Percentiles rank a stretch among this genome's conserved stretches.
Conservation (phyloP, 257 asterid genomes). For the Oldenlandia corymbosa region DNA sequence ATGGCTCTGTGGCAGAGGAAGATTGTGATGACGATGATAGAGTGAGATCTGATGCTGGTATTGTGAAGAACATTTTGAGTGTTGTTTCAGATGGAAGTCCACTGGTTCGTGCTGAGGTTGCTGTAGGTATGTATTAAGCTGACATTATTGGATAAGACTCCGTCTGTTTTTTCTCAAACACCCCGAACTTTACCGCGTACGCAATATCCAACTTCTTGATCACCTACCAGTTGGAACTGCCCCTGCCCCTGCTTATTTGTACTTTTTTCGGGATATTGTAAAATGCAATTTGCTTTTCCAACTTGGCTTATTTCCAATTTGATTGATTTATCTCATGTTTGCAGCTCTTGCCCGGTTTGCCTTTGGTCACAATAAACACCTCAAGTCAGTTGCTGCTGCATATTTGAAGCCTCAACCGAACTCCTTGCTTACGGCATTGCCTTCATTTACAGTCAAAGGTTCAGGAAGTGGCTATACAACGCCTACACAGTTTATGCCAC, state of each 20-base stretch:
- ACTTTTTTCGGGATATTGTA: background rate
- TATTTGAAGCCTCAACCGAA: conserved; percentile 74
- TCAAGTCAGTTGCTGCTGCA: conserved; percentile 89
- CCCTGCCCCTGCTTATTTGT: background rate
- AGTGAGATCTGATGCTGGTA: conserved; percentile 65
- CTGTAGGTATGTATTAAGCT: conserved; percentile 66
- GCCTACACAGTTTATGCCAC: conserved; percentile 67
- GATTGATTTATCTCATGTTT: conserved; percentile 10
- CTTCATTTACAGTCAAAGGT: conserved; percentile 64
- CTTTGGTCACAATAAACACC: conserved; percentile 89
- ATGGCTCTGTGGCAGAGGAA: conserved; percentile 69
- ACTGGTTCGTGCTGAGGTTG: conserved; percentile 95
- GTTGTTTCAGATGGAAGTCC: conserved; percentile 97
- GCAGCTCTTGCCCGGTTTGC: conserved; percentile 98
- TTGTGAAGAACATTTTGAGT: conserved; percentile 64
- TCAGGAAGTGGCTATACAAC: conserved; percentile 78
- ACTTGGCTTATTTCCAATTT: background rate
- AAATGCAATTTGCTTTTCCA: background rate
- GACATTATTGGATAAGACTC: conserved; percentile 6
- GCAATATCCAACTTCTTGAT: background rate
- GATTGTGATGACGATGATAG: conserved; percentile 90
- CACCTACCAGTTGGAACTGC: background rate
- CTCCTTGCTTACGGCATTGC: conserved; percentile 77
- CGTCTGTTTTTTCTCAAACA: background rate
- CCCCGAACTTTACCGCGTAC: background rate